Evolutionary conservation across 148 eudicot genomes (phyloP).

Genomic region (Rhododendron simsii): DNA sequence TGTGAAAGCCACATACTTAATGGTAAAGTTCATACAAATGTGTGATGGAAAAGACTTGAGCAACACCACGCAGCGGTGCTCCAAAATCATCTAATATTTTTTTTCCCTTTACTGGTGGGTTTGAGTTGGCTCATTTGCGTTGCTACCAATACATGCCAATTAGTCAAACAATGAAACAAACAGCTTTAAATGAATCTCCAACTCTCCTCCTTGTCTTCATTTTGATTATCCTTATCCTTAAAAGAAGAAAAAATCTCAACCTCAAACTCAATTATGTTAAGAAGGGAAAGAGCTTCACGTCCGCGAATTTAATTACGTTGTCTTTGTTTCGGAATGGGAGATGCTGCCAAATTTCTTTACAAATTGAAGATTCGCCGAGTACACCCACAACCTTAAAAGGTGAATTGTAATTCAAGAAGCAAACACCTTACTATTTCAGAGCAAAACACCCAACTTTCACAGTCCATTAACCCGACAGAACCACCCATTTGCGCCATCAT

Average conservation of each 20-base stretch:
- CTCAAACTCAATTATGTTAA: background rate
- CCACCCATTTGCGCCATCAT: background rate
- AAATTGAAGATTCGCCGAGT: no score
- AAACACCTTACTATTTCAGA: no score
- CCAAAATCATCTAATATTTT: no score
- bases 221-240: no score
- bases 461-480: background rate
- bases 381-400: no score
- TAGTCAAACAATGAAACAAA: background rate
- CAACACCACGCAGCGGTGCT: no score
- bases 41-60: no score
- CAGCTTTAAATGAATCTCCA: background rate
- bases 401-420: no score
- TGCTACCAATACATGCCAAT: background rate
- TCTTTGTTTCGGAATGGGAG: background rate
- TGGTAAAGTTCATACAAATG: no score
- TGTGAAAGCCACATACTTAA: no score
- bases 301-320: background rate
- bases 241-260: no score
- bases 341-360: no score
- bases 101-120: background rate
- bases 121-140: background rate
- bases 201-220: background rate
- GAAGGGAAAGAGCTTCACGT: background rate
- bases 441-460: background rate